Conservation (phyloP, 805 yeast species). For the Yarrowia hollandica region DNA sequence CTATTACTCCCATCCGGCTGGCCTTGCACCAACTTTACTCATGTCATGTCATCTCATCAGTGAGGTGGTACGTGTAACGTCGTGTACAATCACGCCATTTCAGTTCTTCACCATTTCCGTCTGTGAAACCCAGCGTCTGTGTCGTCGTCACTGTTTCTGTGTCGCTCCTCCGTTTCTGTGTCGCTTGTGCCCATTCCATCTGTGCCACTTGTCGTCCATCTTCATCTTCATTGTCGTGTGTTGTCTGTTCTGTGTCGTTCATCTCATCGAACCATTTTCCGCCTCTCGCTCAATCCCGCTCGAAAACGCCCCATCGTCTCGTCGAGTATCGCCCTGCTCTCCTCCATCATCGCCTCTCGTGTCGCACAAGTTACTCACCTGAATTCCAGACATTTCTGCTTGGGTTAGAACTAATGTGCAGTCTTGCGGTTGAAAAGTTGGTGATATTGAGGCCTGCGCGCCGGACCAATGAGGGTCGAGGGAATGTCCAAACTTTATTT, state of each 20-base stretch:
- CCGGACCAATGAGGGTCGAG: constrained; percentile 25
- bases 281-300: not conserved
- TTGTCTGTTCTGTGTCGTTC: not conserved
- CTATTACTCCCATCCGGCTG: too few species aligned
- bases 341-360: not conserved
- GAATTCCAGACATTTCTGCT: constrained; percentile 30
- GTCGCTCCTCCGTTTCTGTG: too few species aligned
- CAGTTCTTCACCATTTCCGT: too few species aligned
- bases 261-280: not conserved
- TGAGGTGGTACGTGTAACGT: too few species aligned
- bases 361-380: constrained; percentile 17
- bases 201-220: too few species aligned
- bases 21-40: too few species aligned
- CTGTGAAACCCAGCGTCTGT: too few species aligned
- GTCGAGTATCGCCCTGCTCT: not conserved
- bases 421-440: constrained; percentile 13
- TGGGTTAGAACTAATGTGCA: constrained; percentile 26
- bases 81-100: too few species aligned
- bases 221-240: not conserved
- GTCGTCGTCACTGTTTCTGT: too few species aligned
- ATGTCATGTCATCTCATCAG: too few species aligned
- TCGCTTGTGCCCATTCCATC: too few species aligned
- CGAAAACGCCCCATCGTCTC: not conserved
- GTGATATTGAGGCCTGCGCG: not conserved
- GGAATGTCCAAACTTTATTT: constrained; percentile 10